A percentile compares a stretch with the other conserved stretches of the same genome.
phyloP scores from a whole-genome alignment of 352 stramenopile genomes.

The Phytophthora aleatoria region DNA sequence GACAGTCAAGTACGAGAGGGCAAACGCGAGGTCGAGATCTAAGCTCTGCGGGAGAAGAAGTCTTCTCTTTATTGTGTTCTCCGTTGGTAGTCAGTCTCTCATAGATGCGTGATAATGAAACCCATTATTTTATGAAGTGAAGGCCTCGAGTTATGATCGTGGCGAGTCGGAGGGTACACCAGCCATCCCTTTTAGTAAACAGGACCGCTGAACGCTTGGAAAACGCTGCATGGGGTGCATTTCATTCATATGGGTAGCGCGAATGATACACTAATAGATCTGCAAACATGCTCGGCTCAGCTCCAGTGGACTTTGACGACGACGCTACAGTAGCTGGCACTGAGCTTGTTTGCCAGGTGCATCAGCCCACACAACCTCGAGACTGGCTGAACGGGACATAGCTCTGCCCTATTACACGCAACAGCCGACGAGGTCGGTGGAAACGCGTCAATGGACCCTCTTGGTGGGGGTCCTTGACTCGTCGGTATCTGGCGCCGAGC shows the following conservation, averaged over 20 bases:
- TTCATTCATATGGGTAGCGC: constrained; percentile 29
- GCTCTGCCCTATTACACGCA: background rate
- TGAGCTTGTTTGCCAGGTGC: background rate
- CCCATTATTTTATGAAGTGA: constrained; percentile 35
- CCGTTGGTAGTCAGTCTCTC: constrained; percentile 9
- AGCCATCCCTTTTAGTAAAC: no score
- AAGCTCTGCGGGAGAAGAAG: constrained; percentile 10
- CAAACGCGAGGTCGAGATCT: constrained; percentile 77
- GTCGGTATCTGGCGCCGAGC: constrained; percentile 1
- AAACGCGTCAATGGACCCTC: constrained; percentile 26
- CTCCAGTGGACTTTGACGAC: background rate
- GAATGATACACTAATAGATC: constrained; percentile 25
- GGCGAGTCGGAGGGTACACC: no score
- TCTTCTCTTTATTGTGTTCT: constrained; percentile 7
- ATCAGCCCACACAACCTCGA: background rate
- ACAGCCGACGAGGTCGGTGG: background rate
- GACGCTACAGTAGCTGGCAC: background rate
- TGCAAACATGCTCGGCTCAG: constrained; percentile 15
- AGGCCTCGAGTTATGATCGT: background rate
- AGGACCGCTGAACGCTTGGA: background rate
- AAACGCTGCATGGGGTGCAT: constrained; percentile 7
- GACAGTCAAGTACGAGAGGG: constrained; percentile 41
- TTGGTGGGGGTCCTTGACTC: constrained; percentile 16
- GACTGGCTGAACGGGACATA: constrained; percentile 1
- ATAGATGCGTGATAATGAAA: constrained; percentile 35